Evolutionary conservation across 73 alveolate species (phyloP).

Genomic region (Uronychia setigera): DNA sequence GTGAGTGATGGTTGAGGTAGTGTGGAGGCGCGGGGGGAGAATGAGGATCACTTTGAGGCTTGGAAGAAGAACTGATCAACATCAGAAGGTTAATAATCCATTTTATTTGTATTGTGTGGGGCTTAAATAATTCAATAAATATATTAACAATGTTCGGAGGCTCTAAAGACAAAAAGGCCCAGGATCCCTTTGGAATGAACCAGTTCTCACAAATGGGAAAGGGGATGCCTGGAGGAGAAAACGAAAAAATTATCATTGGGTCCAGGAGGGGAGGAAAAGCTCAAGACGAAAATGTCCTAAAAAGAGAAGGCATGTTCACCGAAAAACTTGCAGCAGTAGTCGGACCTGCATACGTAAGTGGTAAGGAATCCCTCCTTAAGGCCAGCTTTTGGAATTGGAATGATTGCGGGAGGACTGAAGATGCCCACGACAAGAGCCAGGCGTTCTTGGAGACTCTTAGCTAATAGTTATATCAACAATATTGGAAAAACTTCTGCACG

Average conservation of each 20-base stretch:
- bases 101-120: no score
- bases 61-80: no score
- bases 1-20: no score
- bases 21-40: no score
- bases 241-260: neutral
- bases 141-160: no score
- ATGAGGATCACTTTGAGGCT: no score
- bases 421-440: constrained; percentile 54
- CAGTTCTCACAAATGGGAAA: no score
- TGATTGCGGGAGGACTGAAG: constrained; percentile 30
- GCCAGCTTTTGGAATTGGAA: constrained; percentile 54
- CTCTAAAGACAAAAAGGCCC: no score
- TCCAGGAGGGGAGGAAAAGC: constrained; percentile 10
- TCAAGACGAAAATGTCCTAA: neutral
- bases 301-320: constrained; percentile 34
- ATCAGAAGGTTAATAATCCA: no score
- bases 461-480: constrained; percentile 48
- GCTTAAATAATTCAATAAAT: no score
- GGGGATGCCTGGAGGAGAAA: no score
- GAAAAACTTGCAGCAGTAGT: constrained; percentile 57
- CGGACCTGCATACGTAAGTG: constrained; percentile 54
- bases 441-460: constrained; percentile 36
- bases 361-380: neutral
- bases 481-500: constrained; percentile 62
- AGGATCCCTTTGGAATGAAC: no score